These are phyloP conservation scores for Aspergillus cavernicola DNA, from an alignment of 495 filamentous ascomycete genomes.

Conservation along the genomic window DNA sequence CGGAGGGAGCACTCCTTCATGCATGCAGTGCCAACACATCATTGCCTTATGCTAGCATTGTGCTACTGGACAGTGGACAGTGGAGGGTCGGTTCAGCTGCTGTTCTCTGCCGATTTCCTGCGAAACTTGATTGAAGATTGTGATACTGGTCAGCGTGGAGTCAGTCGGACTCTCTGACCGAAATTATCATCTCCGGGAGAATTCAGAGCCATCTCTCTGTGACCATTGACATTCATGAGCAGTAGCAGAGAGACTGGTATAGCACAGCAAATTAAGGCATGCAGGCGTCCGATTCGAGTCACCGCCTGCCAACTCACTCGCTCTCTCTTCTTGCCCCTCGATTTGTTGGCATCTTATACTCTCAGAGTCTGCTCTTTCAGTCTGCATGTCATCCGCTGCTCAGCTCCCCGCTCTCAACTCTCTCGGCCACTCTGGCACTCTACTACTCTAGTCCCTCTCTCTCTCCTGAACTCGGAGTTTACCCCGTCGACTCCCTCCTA, in stretches of 20 bases:
- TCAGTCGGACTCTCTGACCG: no score
- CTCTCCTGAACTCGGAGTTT: conserved; percentile 7
- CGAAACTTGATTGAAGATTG: no score
- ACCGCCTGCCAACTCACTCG: conserved; percentile 17
- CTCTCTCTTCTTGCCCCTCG: conserved; percentile 2
- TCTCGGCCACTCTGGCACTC: neutral
- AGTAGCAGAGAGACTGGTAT: no score
- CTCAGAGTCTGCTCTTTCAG: neutral
- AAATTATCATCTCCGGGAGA: no score
- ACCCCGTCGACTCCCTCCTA: neutral
- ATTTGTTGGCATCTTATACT: conserved; percentile 22
- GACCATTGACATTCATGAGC: no score
- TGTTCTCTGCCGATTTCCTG: neutral
- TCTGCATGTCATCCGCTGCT: conserved; percentile 8
- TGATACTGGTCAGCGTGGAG: no score
- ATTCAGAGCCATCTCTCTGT: no score
- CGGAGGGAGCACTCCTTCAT: conserved; percentile 23
- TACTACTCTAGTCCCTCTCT: no score
- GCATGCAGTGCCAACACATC: conserved; percentile 35
- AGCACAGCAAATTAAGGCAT: no score
- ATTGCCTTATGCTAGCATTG: conserved; percentile 2
- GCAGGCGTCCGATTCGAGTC: conserved; percentile 24
- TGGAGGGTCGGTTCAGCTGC: conserved; percentile 5
- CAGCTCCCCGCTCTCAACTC: conserved; percentile 4
- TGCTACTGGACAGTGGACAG: neutral